Evolutionary conservation across 768 basidiomycete species (phyloP).

Genomic region (Pleurotus pulmonarius): DNA sequence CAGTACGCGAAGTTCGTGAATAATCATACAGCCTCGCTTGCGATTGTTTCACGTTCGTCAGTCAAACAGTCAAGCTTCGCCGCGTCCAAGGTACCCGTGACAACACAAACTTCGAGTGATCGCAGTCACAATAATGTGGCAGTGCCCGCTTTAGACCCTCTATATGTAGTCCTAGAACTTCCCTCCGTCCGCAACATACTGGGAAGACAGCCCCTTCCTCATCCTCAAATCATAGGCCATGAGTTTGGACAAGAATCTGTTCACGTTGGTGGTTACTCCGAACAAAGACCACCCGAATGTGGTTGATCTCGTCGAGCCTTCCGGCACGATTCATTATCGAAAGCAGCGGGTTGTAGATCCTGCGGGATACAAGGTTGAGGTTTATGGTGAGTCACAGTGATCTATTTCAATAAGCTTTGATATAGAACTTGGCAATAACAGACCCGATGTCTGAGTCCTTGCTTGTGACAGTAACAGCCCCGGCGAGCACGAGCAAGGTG

Average conservation of each 20-base stretch:
- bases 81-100: background rate
- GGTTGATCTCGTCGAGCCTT: constrained; percentile 66
- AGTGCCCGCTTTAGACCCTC: background rate
- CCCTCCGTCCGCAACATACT: background rate
- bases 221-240: constrained; percentile 30
- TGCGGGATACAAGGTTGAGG: constrained; percentile 56
- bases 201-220: background rate
- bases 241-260: constrained; percentile 85
- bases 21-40: too few relatives aligned
- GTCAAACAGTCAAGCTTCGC: too few relatives aligned
- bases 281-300: constrained; percentile 56
- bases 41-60: too few relatives aligned
- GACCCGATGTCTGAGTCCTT: constrained; percentile 72
- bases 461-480: constrained; percentile 65
- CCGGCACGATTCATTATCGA: constrained; percentile 64
- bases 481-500: constrained; percentile 60
- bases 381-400: constrained; percentile 50
- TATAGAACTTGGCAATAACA: constrained; percentile 18
- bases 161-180: background rate
- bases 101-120: background rate
- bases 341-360: constrained; percentile 55
- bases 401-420: too few relatives aligned
- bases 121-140: constrained; percentile 1
- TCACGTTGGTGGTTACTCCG: constrained; percentile 67
- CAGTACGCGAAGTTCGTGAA: too few relatives aligned